A percentile compares a stretch with the other conserved stretches of the same genome.
Evolutionary conservation across 2,329 filamentous ascomycete species (phyloP).

Genomic region (Byssoonygena ceratinophila): DNA sequence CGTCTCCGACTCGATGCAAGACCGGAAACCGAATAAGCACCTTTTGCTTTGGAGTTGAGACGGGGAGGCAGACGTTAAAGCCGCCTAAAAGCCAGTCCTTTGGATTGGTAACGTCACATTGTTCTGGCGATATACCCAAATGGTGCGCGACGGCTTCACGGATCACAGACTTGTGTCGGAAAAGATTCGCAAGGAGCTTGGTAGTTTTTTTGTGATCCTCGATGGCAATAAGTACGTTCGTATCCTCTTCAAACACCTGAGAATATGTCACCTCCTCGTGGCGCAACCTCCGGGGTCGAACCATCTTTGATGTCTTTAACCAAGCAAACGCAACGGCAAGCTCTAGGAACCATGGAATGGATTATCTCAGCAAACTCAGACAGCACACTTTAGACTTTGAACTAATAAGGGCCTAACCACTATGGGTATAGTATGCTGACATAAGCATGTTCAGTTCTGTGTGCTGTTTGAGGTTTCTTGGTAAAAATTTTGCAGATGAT

Average conservation of each 20-base stretch:
- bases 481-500: too few species aligned
- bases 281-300: background rate
- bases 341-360: too few species aligned
- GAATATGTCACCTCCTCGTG: constrained; percentile 6
- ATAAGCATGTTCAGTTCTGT: too few species aligned
- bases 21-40: constrained; percentile 13
- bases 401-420: too few species aligned
- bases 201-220: background rate
- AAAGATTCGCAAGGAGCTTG: constrained; percentile 4
- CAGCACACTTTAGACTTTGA: too few species aligned
- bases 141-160: constrained; percentile 14
- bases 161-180: constrained; percentile 5
- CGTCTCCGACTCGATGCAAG: constrained; percentile 12
- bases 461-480: too few species aligned
- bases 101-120: constrained; percentile 9
- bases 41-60: background rate
- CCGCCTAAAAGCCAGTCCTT: constrained; percentile 23
- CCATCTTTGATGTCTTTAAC: too few species aligned
- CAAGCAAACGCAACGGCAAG: too few species aligned
- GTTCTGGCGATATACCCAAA: constrained; percentile 11
- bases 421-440: too few species aligned
- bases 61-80: constrained; percentile 30
- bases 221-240: constrained; percentile 4
- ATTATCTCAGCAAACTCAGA: too few species aligned
- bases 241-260: constrained; percentile 1